Percentiles rank a stretch among this genome's conserved stretches.
phyloP scores from a whole-genome alignment of 1,284 basidiomycete genomes.

The Entoloma clypeatum region DNA sequence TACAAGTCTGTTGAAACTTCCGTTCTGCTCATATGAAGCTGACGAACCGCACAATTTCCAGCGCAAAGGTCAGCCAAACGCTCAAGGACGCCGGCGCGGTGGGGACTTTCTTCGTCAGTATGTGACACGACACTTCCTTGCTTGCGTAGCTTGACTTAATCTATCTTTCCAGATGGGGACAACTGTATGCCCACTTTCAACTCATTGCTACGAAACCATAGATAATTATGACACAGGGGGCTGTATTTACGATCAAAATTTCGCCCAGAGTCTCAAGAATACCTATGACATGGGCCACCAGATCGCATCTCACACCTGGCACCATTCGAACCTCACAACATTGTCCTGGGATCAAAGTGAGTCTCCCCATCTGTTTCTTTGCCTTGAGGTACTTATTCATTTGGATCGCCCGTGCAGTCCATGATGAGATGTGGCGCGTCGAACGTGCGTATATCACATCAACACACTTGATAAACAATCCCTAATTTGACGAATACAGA shows the following conservation, averaged over 20 bases:
- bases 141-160: background rate
- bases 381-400: background rate
- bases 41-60: slow-evolving; percentile 10
- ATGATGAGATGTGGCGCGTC: slow-evolving; percentile 22
- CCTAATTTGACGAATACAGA: slow-evolving; percentile 15
- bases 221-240: slow-evolving; percentile 24
- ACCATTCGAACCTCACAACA: slow-evolving; percentile 31
- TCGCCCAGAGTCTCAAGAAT: slow-evolving; percentile 32
- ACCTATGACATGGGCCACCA: slow-evolving; percentile 38
- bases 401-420: slow-evolving; percentile 12
- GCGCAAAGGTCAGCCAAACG: slow-evolving; percentile 36
- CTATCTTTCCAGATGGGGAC: slow-evolving; percentile 22
- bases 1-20: slow-evolving; percentile 11
- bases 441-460: slow-evolving; percentile 17
- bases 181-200: slow-evolving; percentile 21
- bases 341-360: slow-evolving; percentile 35
- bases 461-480: background rate
- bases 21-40: background rate
- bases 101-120: slow-evolving; percentile 56
- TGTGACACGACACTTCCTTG: slow-evolving; percentile 18
- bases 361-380: background rate
- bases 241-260: slow-evolving; percentile 34
- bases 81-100: slow-evolving; percentile 38
- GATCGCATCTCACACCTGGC: slow-evolving; percentile 43
- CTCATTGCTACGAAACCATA: background rate